Conservation (phyloP, 1,139 yeast genomes). For the Spencermartinsiella ligniputridi region DNA sequence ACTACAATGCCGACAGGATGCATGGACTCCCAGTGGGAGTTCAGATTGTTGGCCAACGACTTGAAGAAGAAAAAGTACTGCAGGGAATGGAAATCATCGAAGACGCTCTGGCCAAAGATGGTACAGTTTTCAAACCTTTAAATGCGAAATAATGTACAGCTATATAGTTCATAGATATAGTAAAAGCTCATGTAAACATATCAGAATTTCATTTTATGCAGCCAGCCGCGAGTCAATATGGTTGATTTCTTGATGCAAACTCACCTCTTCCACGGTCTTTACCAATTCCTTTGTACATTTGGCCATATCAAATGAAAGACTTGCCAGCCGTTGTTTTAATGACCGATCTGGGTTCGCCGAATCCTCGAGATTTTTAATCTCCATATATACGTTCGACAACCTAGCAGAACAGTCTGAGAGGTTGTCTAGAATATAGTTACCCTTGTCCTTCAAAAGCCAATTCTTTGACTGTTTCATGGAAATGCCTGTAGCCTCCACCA, state of each 20-base stretch:
- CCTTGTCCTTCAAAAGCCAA: conserved; percentile 74
- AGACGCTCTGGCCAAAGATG: conserved; percentile 32
- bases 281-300: conserved; percentile 94
- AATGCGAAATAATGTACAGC: conserved; percentile 18
- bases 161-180: background rate
- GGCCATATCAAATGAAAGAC: conserved; percentile 93
- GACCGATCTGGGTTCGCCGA: conserved; percentile 72
- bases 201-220: conserved; percentile 3
- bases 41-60: conserved; percentile 55
- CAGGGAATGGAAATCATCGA: conserved; percentile 39
- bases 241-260: conserved; percentile 72
- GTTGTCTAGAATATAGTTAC: conserved; percentile 83
- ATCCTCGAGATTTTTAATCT: conserved; percentile 41
- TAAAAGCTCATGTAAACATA: no score
- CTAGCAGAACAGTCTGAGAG: conserved; percentile 81
- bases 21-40: conserved; percentile 65
- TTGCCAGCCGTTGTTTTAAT: conserved; percentile 89
- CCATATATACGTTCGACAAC: conserved; percentile 39
- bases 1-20: conserved; percentile 52
- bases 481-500: conserved; percentile 85
- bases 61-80: conserved; percentile 59
- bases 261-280: conserved; percentile 92
- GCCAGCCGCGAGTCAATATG: conserved; percentile 25
- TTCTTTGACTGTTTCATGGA: conserved; percentile 88
- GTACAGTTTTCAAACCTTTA: conserved; percentile 28